These are phyloP conservation scores for Coccomyxa sp. DNA, from an alignment of 139 green algal genomes.

Conservation along the genomic window DNA sequence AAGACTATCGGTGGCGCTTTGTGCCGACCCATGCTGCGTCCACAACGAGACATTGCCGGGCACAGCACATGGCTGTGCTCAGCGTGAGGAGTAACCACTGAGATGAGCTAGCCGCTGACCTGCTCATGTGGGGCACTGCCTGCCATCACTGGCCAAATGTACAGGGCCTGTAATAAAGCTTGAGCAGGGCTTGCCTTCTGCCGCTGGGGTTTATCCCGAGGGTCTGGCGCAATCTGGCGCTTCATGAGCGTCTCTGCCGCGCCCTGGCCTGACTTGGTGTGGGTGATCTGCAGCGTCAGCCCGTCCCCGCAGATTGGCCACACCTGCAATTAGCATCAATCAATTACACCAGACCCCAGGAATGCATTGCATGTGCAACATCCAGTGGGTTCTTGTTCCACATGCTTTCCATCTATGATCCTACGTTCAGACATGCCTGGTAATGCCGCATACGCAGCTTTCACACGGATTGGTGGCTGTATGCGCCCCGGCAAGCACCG, in stretches of 20 bases:
- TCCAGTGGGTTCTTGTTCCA: background rate
- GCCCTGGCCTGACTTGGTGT: background rate
- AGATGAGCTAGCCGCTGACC: background rate
- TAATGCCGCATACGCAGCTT: background rate
- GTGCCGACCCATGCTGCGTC: background rate
- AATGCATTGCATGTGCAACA: background rate
- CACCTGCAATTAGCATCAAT: background rate
- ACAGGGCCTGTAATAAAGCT: background rate
- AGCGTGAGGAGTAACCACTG: too few species aligned
- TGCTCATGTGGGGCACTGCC: background rate
- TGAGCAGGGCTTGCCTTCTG: background rate
- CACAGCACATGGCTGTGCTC: too few species aligned
- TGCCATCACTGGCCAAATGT: background rate
- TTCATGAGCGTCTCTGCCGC: background rate
- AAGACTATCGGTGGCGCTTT: background rate
- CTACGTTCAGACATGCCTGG: background rate
- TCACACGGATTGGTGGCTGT: background rate
- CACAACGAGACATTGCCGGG: background rate
- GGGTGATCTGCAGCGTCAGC: background rate
- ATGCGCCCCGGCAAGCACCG: background rate
- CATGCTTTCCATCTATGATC: background rate
- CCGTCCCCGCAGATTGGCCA: conserved; percentile 11
- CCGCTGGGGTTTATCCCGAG: background rate
- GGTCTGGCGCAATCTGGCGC: background rate
- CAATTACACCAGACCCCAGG: background rate